These are phyloP conservation scores for Candida adriatica DNA, from an alignment of 805 yeast genomes.

Conservation along the genomic window DNA sequence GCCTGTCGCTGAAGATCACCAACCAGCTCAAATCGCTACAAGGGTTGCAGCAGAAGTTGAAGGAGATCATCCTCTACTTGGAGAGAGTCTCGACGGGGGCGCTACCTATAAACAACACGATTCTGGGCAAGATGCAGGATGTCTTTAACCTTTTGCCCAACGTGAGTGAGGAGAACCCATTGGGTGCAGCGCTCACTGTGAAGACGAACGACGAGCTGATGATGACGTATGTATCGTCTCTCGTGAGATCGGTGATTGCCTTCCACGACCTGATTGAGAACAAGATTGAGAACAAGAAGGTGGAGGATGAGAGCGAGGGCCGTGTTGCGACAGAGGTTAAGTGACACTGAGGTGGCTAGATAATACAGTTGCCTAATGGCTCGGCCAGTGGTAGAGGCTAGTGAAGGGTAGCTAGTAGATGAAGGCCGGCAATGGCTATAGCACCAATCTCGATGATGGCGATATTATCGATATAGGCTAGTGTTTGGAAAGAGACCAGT, in stretches of 20 bases:
- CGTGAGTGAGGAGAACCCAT: constrained; percentile 43
- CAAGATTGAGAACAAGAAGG: constrained; percentile 73
- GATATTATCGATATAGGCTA: too few species aligned
- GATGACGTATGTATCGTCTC: constrained; percentile 83
- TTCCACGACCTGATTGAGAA: constrained; percentile 96
- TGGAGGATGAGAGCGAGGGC: too few species aligned
- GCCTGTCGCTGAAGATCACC: constrained; percentile 77
- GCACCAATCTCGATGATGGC: too few species aligned
- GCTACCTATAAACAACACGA: constrained; percentile 84
- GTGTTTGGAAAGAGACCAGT: too few species aligned
- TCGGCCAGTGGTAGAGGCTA: too few species aligned
- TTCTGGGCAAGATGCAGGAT: constrained; percentile 89
- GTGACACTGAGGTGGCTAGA: too few species aligned
- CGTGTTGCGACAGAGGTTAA: too few species aligned
- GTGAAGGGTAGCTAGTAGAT: too few species aligned
- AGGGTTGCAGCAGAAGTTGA: constrained; percentile 74
- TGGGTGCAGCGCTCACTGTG: constrained; percentile 76
- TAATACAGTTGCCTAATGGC: too few species aligned
- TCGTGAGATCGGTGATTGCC: constrained; percentile 91
- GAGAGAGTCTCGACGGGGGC: constrained; percentile 62
- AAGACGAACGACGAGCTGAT: constrained; percentile 95
- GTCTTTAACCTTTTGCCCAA: constrained; percentile 91
- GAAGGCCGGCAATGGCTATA: too few species aligned
- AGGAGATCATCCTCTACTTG: constrained; percentile 72
- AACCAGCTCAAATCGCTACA: constrained; percentile 83